A percentile compares a stretch with the other conserved stretches of the same genome.
phyloP scores from a whole-genome alignment of 2,329 filamentous ascomycete species.

The Coniochaeta hoffmannii region DNA sequence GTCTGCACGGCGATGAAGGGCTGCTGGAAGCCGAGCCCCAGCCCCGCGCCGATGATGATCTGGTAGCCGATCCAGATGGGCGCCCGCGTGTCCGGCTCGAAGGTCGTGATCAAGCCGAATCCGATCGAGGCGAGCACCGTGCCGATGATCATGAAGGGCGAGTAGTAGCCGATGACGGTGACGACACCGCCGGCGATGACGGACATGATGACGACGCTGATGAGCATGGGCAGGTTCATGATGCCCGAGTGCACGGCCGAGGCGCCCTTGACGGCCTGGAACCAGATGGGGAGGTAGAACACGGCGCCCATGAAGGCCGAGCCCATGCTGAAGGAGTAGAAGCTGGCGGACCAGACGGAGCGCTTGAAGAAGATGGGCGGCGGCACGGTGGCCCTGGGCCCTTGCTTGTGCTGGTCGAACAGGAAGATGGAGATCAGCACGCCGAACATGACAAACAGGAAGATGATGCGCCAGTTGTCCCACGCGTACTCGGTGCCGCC shows the following conservation, averaged over 20 bases:
- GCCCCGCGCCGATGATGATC: constrained; percentile 29
- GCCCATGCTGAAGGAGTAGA: constrained; percentile 26
- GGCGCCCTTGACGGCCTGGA: constrained; percentile 29
- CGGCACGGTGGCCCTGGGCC: constrained; percentile 33
- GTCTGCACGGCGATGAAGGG: constrained; percentile 35
- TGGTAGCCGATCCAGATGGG: constrained; percentile 35
- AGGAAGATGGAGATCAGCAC: constrained; percentile 25
- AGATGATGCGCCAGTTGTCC: constrained; percentile 28
- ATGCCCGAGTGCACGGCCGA: constrained; percentile 26
- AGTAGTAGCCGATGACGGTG: constrained; percentile 30
- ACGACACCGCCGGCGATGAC: constrained; percentile 22
- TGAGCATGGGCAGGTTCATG: constrained; percentile 27
- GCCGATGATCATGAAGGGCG: constrained; percentile 27
- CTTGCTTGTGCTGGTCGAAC: constrained; percentile 25
- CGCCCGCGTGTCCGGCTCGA: constrained; percentile 22
- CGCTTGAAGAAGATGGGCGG: constrained; percentile 30
- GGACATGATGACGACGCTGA: constrained; percentile 22
- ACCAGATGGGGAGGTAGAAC: constrained; percentile 31
- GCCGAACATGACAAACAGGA: constrained; percentile 26
- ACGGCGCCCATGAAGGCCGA: constrained; percentile 19
- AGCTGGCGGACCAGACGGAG: constrained; percentile 22
- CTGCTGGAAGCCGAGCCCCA: constrained; percentile 33
- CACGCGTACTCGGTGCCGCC: constrained; percentile 32
- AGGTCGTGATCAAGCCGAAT: constrained; percentile 30
- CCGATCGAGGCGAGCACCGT: constrained; percentile 22